These are phyloP conservation scores for Peronosclerospora sorghi DNA, from an alignment of 352 stramenopile genomes.

Conservation along the genomic window DNA sequence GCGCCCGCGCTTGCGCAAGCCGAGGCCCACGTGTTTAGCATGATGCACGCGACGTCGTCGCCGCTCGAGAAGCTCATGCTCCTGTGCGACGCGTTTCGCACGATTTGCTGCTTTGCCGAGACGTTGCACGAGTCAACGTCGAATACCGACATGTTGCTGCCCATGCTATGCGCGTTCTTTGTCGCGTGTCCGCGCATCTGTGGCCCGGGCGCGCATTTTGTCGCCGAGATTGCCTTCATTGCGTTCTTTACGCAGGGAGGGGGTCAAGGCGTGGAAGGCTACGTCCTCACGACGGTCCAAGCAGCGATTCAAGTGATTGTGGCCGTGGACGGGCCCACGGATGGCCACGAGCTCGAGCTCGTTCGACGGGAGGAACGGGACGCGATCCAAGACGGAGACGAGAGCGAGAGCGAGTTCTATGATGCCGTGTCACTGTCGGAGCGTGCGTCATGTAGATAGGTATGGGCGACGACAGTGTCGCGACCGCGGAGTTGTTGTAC, in stretches of 20 bases:
- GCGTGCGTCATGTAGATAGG: conserved; percentile 19
- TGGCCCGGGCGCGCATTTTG: conserved; percentile 26
- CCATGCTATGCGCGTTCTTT: conserved; percentile 50
- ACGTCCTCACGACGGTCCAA: conserved; percentile 69
- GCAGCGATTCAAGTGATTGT: conserved; percentile 57
- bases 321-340: conserved; percentile 46
- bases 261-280: conserved; percentile 64
- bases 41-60: conserved; percentile 39
- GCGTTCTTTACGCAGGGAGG: conserved; percentile 68
- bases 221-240: conserved; percentile 63
- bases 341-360: conserved; percentile 40
- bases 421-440: conserved; percentile 25
- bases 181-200: conserved; percentile 28
- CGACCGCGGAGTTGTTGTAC: no score
- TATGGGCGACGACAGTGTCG: conserved; percentile 36
- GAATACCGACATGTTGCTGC: conserved; percentile 63
- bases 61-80: conserved; percentile 56
- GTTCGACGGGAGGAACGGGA: conserved; percentile 25
- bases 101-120: conserved; percentile 58
- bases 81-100: conserved; percentile 44
- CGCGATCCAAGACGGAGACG: conserved; percentile 15
- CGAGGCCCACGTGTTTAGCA: conserved; percentile 25
- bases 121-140: conserved; percentile 45
- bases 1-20: conserved; percentile 32
- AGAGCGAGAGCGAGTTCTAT: conserved; percentile 45